Evolutionary conservation across 495 filamentous ascomycete genomes (phyloP).

Genomic region (Penicillium robsamsonii): DNA sequence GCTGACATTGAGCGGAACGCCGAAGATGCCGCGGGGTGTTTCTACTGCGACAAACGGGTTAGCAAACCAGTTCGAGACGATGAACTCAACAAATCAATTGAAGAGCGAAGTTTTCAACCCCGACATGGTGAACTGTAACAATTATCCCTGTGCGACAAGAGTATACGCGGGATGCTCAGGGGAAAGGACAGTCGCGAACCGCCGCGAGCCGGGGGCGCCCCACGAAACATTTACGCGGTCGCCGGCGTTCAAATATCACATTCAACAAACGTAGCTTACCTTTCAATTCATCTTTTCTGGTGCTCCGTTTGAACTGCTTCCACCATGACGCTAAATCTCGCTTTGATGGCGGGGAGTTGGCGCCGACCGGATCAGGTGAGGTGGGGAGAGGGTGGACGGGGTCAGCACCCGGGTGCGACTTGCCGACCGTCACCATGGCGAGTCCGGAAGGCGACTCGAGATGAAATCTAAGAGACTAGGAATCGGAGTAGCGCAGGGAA

Average conservation of each 20-base stretch:
- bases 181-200: conserved; percentile 7
- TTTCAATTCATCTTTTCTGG: conserved; percentile 73
- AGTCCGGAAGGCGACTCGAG: conserved; percentile 15
- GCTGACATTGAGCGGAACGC: conserved; percentile 88
- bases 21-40: conserved; percentile 71
- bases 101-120: not conserved
- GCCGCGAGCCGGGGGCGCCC: conserved; percentile 2
- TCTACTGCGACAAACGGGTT: conserved; percentile 19
- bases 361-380: conserved; percentile 33
- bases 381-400: conserved; percentile 34
- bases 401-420: conserved; percentile 41
- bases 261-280: conserved; percentile 48
- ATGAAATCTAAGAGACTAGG: conserved; percentile 1
- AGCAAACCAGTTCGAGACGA: not conserved
- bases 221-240: not conserved
- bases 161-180: conserved; percentile 1
- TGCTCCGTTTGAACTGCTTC: conserved; percentile 78
- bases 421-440: conserved; percentile 44
- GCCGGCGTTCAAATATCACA: conserved; percentile 5
- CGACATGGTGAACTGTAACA: not conserved
- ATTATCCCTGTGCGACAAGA: not conserved
- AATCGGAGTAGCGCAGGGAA: conserved; percentile 6
- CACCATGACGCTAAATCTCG: conserved; percentile 88
- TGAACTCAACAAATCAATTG: not conserved
- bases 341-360: conserved; percentile 65